A percentile compares a stretch with the other conserved stretches of the same genome.
These are phyloP conservation scores for Ceraceosorus guamensis DNA, from an alignment of 1,284 basidiomycete species.

Conservation along the genomic window DNA sequence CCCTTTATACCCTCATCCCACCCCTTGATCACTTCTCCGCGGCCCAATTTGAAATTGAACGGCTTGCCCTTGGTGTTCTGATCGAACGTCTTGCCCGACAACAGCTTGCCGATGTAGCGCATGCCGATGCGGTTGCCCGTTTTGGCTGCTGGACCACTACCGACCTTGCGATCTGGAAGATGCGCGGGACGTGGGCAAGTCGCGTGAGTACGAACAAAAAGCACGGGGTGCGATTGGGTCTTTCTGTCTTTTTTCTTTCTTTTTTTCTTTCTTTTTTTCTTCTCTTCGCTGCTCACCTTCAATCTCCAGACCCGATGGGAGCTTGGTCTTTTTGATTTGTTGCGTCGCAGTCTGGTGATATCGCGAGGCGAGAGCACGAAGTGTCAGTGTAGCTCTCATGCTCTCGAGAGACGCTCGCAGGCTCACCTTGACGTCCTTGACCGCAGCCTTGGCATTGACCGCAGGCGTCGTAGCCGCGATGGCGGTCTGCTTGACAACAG, in stretches of 20 bases:
- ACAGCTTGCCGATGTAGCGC: constrained; percentile 83
- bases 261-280: no score
- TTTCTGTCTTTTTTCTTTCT: no score
- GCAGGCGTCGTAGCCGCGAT: constrained; percentile 48
- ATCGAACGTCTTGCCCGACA: constrained; percentile 80
- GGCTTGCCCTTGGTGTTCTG: constrained; percentile 79
- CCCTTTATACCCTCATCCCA: constrained; percentile 89
- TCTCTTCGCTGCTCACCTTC: no score
- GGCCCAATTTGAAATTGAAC: constrained; percentile 77
- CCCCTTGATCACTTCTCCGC: constrained; percentile 78
- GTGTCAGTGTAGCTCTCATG: neutral
- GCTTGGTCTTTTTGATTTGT: constrained; percentile 50
- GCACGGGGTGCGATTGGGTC: no score
- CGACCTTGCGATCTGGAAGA: no score
- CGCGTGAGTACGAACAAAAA: no score
- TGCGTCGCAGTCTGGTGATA: no score
- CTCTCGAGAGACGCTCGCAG: neutral
- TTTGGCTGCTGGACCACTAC: constrained; percentile 75
- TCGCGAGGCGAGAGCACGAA: no score
- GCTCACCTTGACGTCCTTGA: constrained; percentile 21
- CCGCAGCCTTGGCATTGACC: constrained; percentile 41
- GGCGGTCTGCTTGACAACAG: constrained; percentile 39
- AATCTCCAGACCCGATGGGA: constrained; percentile 70
- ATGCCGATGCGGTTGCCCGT: constrained; percentile 74
- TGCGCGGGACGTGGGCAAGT: no score